phyloP scores from a whole-genome alignment of 1,284 basidiomycete species.

The Mycena citricolor region DNA sequence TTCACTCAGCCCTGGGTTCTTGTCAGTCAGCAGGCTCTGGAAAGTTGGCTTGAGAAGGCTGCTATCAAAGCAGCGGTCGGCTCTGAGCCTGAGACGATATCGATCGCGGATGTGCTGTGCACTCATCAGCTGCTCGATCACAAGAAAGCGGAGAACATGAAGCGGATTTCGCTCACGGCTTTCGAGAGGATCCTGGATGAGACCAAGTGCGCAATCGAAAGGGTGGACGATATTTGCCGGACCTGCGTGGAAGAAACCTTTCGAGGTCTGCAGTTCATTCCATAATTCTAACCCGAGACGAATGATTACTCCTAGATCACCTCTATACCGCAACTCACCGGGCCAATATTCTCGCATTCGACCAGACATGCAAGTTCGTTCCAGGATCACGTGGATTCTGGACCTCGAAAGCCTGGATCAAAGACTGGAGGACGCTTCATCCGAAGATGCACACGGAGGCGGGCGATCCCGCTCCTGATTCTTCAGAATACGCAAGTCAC shows the following conservation, averaged over 20 bases:
- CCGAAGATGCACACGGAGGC: slow-evolving; percentile 70
- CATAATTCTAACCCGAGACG: no score
- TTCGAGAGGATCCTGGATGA: slow-evolving; percentile 45
- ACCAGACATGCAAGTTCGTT: slow-evolving; percentile 45
- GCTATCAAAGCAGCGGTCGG: slow-evolving; percentile 15
- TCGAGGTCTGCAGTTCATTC: slow-evolving; percentile 56
- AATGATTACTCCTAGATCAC: slow-evolving; percentile 8
- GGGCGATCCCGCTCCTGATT: slow-evolving; percentile 66
- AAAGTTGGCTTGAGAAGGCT: slow-evolving; percentile 57
- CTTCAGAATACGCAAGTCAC: slow-evolving; percentile 51
- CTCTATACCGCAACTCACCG: slow-evolving; percentile 41
- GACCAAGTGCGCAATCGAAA: slow-evolving; percentile 48
- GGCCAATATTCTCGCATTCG: slow-evolving; percentile 65
- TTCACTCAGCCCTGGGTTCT: slow-evolving; percentile 52
- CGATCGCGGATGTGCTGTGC: slow-evolving; percentile 29
- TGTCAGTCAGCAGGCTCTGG: slow-evolving; percentile 57
- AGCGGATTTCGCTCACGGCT: slow-evolving; percentile 56
- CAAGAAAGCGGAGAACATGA: slow-evolving; percentile 60
- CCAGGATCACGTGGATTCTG: slow-evolving; percentile 54
- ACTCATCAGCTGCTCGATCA: slow-evolving; percentile 59
- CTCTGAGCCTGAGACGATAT: slow-evolving; percentile 18
- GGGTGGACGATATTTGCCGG: slow-evolving; percentile 56
- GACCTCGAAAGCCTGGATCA: slow-evolving; percentile 78
- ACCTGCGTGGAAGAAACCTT: slow-evolving; percentile 60
- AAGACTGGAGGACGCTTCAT: slow-evolving; percentile 69